Conservation (phyloP, 805 yeast species). For the Candida peoriensis region DNA sequence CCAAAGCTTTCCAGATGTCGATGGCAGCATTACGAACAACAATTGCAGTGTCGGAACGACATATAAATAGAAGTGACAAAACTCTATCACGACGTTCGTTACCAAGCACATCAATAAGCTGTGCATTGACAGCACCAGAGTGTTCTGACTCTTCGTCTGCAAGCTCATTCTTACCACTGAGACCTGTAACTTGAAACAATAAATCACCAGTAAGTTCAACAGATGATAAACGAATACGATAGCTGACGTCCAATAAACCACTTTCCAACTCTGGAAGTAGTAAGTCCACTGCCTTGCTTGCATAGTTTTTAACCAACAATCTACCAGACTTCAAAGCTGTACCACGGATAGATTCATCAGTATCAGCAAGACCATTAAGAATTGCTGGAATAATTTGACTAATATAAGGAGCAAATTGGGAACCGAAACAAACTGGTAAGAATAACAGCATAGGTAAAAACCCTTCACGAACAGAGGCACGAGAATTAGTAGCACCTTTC, state of each 20-base stretch:
- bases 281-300: slow-evolving; percentile 87
- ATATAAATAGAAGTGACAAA: slow-evolving; percentile 79
- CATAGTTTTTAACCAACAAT: slow-evolving; percentile 84
- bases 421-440: slow-evolving; percentile 91
- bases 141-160: slow-evolving; percentile 46
- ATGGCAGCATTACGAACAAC: slow-evolving; percentile 84
- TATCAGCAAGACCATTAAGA: slow-evolving; percentile 85
- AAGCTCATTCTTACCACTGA: slow-evolving; percentile 70
- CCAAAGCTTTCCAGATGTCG: slow-evolving; percentile 95
- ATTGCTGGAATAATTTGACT: slow-evolving; percentile 86
- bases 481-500: slow-evolving; percentile 60
- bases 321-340: slow-evolving; percentile 91
- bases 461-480: slow-evolving; percentile 79
- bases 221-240: slow-evolving; percentile 87
- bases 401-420: slow-evolving; percentile 86
- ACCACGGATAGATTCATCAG: slow-evolving; percentile 80
- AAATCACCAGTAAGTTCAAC: slow-evolving; percentile 95
- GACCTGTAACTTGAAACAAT: slow-evolving; percentile 90
- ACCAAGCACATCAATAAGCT: slow-evolving; percentile 77
- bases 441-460: slow-evolving; percentile 85
- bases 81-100: slow-evolving; percentile 83
- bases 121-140: slow-evolving; percentile 50
- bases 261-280: slow-evolving; percentile 89
- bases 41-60: slow-evolving; percentile 88
- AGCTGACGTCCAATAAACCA: slow-evolving; percentile 77